Evolutionary conservation across 2,329 filamentous ascomycete genomes (phyloP), one percentile per base, ranked within the genome.

Genomic region (Aureobasidium sp.): DNA sequence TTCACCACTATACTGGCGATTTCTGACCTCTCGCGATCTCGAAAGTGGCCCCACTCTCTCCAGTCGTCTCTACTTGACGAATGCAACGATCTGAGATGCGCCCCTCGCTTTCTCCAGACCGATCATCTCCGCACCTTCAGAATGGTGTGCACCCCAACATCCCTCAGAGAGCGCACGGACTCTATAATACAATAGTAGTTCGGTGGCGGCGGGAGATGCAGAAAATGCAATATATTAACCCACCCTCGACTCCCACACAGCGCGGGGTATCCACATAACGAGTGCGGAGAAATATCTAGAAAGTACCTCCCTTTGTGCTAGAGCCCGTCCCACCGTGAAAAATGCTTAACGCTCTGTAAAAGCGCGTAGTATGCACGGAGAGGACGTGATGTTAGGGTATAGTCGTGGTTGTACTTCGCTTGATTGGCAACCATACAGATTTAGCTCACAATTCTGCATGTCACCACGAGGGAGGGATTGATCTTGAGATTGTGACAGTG

Each of bases 191-290:
- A 32, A 29, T 37, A 53, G 29, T 27, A 39, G 11, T 30, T 16
- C 21, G n/a, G 50, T 54, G 50, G 50, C 37, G 50, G 29, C 29
- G 25, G 50, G 25, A 42, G 25, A 54, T 54, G 50, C 50, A 44
- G 27, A 3, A 54, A 42, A 57, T 45, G 53, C 53, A 57, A 57
- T 57, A 57, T 44, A 57, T 57, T 57, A 34, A 57, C 53, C 53
- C 50, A 54, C 53, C 42, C 39, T 45, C 41, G 16, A 3, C 25
- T 36, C 30, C 39, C 53, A 57, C 41, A 27, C 39, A 39, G 41
- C 41, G 53, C 53, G 53, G 53, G 41, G 53, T 44, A 54, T 37
- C 41, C 27, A 41, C 9, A 52, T 11, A 52, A 52, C 48, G 32
- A 54, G 50, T 54, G 50, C 50, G 50, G 50, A 54, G 50, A 54